Conservation (phyloP, 1,284 basidiomycete species). For the Cryptococcus sp. region DNA sequence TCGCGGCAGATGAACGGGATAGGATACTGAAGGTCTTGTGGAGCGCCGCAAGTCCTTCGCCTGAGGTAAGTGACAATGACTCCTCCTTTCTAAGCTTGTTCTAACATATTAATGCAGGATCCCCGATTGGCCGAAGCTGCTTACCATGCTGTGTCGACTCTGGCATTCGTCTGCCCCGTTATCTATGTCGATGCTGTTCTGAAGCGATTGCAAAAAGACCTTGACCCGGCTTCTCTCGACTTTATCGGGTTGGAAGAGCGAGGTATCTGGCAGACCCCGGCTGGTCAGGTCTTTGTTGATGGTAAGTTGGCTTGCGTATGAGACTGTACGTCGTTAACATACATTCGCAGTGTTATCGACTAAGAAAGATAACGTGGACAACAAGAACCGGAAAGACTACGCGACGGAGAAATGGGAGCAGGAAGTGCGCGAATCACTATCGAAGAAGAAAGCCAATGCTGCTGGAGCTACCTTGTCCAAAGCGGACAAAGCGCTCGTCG, state of each 20-base stretch:
- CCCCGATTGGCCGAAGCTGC: constrained; percentile 58
- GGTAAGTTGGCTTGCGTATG: constrained; percentile 57
- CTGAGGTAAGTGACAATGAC: constrained; percentile 25
- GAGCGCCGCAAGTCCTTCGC: constrained; percentile 33
- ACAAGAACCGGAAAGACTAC: constrained; percentile 78
- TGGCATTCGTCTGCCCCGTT: constrained; percentile 75
- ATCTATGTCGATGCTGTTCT: constrained; percentile 69
- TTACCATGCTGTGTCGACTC: constrained; percentile 71
- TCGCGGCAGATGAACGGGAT: constrained; percentile 38
- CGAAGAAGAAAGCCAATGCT: constrained; percentile 59
- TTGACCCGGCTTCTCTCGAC: constrained; percentile 63
- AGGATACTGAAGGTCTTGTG: constrained; percentile 43
- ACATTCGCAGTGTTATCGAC: constrained; percentile 61
- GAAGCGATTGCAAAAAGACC: constrained; percentile 64
- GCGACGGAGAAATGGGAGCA: constrained; percentile 91
- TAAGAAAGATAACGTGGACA: constrained; percentile 60
- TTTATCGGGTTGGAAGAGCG: constrained; percentile 71
- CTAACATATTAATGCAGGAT: constrained; percentile 19
- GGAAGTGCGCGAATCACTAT: constrained; percentile 80
- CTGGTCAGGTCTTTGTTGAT: constrained; percentile 75
- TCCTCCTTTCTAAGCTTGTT: not conserved
- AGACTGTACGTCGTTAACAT: constrained; percentile 1
- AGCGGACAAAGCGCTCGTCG: constrained; percentile 75
- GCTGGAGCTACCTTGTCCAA: constrained; percentile 66
- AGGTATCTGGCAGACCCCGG: constrained; percentile 80